Conservation (phyloP, 495 filamentous ascomycete genomes). For the Talaromyces borbonicus region DNA sequence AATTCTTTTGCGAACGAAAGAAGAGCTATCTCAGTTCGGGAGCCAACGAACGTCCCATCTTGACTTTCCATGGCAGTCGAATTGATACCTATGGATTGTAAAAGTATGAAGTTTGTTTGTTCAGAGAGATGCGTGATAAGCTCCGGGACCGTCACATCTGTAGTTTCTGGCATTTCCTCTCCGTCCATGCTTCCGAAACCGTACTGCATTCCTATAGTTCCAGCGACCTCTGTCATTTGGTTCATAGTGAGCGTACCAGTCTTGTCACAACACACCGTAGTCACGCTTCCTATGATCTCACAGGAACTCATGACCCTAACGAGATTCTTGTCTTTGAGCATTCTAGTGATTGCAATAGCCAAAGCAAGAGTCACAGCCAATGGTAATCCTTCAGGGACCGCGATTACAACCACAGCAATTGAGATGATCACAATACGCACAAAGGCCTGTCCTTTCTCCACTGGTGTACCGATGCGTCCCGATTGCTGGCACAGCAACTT, state of each 20-base stretch:
- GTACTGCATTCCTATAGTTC: constrained; percentile 40
- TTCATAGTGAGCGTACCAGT: constrained; percentile 73
- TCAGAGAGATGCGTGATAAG: background rate
- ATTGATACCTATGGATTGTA: constrained; percentile 61
- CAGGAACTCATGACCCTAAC: constrained; percentile 56
- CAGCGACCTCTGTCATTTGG: constrained; percentile 65
- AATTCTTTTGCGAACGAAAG: constrained; percentile 56
- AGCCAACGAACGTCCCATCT: constrained; percentile 58
- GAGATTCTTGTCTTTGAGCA: constrained; percentile 51
- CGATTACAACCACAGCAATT: constrained; percentile 54
- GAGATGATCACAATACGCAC: constrained; percentile 51
- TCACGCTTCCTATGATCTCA: constrained; percentile 77
- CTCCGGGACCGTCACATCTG: background rate
- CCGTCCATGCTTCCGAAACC: background rate
- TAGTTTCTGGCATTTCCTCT: background rate
- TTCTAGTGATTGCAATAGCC: constrained; percentile 47
- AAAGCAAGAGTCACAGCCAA: constrained; percentile 49
- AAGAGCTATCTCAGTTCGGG: constrained; percentile 70
- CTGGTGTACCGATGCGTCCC: constrained; percentile 35
- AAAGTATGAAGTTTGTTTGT: constrained; percentile 26
- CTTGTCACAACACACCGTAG: constrained; percentile 90
- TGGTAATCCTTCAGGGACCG: constrained; percentile 56
- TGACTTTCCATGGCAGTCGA: constrained; percentile 72
- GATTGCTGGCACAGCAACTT: constrained; percentile 57
- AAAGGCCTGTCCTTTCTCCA: constrained; percentile 53